Evolutionary conservation across 1,139 yeast genomes (phyloP), one percentile per base, ranked within the genome.

Genomic region (Taphrina betulina): DNA sequence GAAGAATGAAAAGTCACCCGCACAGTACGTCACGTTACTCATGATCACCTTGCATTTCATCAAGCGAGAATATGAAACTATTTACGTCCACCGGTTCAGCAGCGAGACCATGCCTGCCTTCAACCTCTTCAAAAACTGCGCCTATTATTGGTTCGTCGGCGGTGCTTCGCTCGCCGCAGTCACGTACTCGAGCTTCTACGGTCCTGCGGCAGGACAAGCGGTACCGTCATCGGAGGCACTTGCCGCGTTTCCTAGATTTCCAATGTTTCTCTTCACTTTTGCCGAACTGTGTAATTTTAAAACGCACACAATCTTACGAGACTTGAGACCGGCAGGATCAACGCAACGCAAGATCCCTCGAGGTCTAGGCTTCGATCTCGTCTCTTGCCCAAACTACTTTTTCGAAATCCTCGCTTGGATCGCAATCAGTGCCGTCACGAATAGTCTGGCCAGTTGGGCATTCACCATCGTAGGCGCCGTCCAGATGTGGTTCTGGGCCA

Each of bases 71-170:
- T 77, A 78, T 61, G 98, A 92, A 70, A 88, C 96, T 5, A 64
- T 85, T 29, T 83, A 79, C 66, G 83, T 92, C 46, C 98, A 92
- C 72, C 78, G 75, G 61, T 92, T 92, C 68, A 86, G 96, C 28
- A 75, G 82, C 61, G 82, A 88, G 26, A 92, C 98, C 26, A 92
- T 92, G 98, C 98, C 98, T 2, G 67, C 84, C 46, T 78, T 80
- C 69, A 86, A 88, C 71, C 73, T 92, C 61, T 85, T 92, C 76
- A 88, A 90, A 72, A 92, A 92, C 74, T 83, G 90, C 35, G 75
- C 78, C 62, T 96, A 92, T 69, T 92, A 92, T 72, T 90, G 97
- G 96, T 68, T 87, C 28, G 74, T 92, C 61, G 84, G 92, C 43
- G 97, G 97, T 1, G 68, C 85, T 33, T 75, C 81, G 62, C 75